Conservation (phyloP, 1,284 basidiomycete species). For the Ceratobasidium sp. region DNA sequence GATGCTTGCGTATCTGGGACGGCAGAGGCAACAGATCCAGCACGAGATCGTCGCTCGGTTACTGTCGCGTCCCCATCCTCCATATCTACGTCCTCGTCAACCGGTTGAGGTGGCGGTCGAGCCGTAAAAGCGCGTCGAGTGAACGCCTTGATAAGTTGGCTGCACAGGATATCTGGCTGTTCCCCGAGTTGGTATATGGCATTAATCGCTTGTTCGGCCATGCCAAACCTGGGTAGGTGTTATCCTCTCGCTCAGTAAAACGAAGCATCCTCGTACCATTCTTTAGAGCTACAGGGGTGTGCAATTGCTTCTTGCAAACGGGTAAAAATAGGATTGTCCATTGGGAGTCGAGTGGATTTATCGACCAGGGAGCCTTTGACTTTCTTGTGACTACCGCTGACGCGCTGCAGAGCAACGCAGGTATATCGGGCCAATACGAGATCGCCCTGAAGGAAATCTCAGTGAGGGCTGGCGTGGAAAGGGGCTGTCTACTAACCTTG, state of each 20-base stretch:
- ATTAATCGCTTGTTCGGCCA: slow-evolving; percentile 97
- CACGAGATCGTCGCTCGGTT: slow-evolving; percentile 10
- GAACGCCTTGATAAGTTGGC: slow-evolving; percentile 81
- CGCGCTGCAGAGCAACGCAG: slow-evolving; percentile 88
- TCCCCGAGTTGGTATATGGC: slow-evolving; percentile 94
- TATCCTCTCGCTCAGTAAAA: background rate
- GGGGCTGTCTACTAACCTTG: slow-evolving; percentile 60
- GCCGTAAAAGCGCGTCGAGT: slow-evolving; percentile 72
- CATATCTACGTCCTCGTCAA: slow-evolving; percentile 28
- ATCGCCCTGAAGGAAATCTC: slow-evolving; percentile 65
- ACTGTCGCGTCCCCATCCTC: slow-evolving; percentile 38
- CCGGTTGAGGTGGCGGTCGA: slow-evolving; percentile 42
- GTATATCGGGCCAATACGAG: slow-evolving; percentile 91
- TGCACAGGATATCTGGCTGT: slow-evolving; percentile 88
- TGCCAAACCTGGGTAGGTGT: slow-evolving; percentile 66
- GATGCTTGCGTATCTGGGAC: slow-evolving; percentile 6
- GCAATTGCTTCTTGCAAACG: slow-evolving; percentile 82
- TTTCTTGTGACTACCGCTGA: slow-evolving; percentile 96
- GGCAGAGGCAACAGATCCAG: background rate
- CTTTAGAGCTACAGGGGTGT: slow-evolving; percentile 78
- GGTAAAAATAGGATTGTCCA: slow-evolving; percentile 86
- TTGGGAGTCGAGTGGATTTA: slow-evolving; percentile 84
- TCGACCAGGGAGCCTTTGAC: slow-evolving; percentile 94
- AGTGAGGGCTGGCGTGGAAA: background rate
- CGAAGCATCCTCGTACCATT: slow-evolving; percentile 61